These are phyloP conservation scores for Fusarium equiseti DNA, from an alignment of 2,329 filamentous ascomycete species.

Conservation along the genomic window DNA sequence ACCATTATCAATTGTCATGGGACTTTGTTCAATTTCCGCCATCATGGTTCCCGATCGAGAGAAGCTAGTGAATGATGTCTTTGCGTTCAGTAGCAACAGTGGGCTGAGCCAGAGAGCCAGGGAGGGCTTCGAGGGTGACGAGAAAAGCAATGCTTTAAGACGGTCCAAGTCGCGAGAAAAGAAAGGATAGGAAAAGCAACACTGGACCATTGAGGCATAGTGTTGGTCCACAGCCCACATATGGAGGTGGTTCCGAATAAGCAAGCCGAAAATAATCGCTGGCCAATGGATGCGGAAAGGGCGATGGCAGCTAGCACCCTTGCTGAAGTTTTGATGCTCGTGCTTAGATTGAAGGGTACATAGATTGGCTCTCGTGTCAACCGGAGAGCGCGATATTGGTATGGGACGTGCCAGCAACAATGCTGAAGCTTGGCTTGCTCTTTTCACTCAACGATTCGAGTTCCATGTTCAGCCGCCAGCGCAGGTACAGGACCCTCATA, in stretches of 20 bases:
- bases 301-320: conserved; percentile 34
- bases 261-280: conserved; percentile 31
- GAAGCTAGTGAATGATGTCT: conserved; percentile 5
- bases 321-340: conserved; percentile 28
- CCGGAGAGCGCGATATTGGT: conserved; percentile 44
- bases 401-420: conserved; percentile 42
- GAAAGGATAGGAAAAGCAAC: conserved; percentile 40
- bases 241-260: conserved; percentile 38
- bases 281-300: conserved; percentile 42
- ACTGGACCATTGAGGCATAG: conserved; percentile 36
- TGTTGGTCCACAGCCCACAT: conserved; percentile 36
- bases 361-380: conserved; percentile 39
- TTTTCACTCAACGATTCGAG: conserved; percentile 20
- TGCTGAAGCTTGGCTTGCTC: conserved; percentile 17
- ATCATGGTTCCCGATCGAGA: conserved; percentile 2
- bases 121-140: conserved; percentile 13
- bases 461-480: conserved; percentile 1
- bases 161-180: conserved; percentile 21
- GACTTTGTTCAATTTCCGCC: conserved; percentile 6
- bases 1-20: conserved; percentile 22
- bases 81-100: conserved; percentile 10
- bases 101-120: conserved; percentile 6
- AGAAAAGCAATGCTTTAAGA: conserved; percentile 37
- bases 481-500: conserved; percentile 26
- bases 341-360: conserved; percentile 32